Base-by-base conservation (phyloP, 2,329 filamentous ascomycete genomes). In the Colletotrichum lini region DNA sequence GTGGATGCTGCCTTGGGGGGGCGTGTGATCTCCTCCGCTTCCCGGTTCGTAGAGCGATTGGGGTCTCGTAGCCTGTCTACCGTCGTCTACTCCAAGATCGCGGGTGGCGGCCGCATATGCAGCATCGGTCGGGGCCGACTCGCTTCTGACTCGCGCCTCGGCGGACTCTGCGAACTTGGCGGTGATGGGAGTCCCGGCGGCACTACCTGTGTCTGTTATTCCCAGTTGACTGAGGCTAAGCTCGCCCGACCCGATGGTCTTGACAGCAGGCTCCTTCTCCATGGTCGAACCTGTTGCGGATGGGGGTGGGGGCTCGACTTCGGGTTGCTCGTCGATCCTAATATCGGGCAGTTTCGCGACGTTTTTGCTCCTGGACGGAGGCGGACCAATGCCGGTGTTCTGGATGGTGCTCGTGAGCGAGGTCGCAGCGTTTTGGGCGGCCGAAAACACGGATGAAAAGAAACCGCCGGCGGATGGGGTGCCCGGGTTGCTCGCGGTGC, bases 361-460 rank as follows among this genome's bases (percentile, higher is more conserved):
- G 60, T 73, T 82, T 72, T 77, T 84, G 56, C 81, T 84, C 73
- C 82, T 84, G 75, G 85, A 42, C 30, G 71, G 56, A 1, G 63
- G 85, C 61, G 82, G 81, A 9, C 85, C 82, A 63, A 90, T 85
- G 40, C 86, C 85, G 4, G 87, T 88, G 79, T 91, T 95, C 59
- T 90, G 89, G 57, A 98, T 92, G 58, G 91, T 94, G 73, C 89
- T 94, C 75, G 88, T 94, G 5, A 95, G 80, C 21, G 90, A 91
- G 74, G 85, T 94, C 16, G 95, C 95, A 53, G 96, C 96, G 87
- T 93, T 98, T 81, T 98, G 96, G 21, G 96, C 96, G 56, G 93
- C 96, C 50, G 94, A 96, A 74, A 99, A 90, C 78, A 99, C 93
- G 35, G 94, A 95, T 5, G 94, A 97, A 82, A 99, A 98, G 84